Percentiles rank a stretch among this genome's conserved stretches.
phyloP scores from a whole-genome alignment of 805 yeast species.

The Saccharomycopsis fermentans region DNA sequence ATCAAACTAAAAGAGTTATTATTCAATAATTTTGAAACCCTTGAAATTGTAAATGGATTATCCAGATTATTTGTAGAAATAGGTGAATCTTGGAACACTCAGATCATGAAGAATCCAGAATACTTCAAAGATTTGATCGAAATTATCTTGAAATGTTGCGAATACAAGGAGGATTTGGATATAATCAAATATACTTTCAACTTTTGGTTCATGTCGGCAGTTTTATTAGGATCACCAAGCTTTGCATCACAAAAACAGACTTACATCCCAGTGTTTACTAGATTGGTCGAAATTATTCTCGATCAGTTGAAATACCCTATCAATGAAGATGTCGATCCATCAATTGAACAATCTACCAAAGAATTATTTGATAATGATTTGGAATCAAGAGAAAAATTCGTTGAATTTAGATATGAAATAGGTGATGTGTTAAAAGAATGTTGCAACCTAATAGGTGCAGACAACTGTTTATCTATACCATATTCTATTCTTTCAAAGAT shows the following conservation, averaged over 20 bases:
- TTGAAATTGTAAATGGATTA: conserved; percentile 56
- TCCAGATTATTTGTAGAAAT: conserved; percentile 81
- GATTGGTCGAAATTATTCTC: conserved; percentile 51
- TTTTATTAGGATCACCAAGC: conserved; percentile 33
- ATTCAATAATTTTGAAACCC: conserved; percentile 37
- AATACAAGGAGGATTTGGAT: conserved; percentile 75
- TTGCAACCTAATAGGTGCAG: conserved; percentile 80
- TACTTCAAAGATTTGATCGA: conserved; percentile 66
- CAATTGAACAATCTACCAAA: conserved; percentile 17
- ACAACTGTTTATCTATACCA: conserved; percentile 60
- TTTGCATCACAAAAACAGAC: conserved; percentile 26
- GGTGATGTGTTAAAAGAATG: conserved; percentile 97
- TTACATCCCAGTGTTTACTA: conserved; percentile 45
- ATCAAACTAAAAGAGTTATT: conserved; percentile 48
- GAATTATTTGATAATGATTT: conserved; percentile 54
- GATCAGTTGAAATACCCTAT: conserved; percentile 68
- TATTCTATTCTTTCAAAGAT: conserved; percentile 24
- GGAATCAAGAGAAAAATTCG: conserved; percentile 86
- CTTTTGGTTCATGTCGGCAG: conserved; percentile 82
- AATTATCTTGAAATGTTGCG: conserved; percentile 58
- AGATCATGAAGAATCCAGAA: conserved; percentile 62
- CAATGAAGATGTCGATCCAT: conserved; percentile 22
- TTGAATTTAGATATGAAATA: conserved; percentile 90
- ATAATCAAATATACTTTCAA: conserved; percentile 83
- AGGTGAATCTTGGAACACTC: conserved; percentile 91